These are phyloP conservation scores for Aspergillus novoparasiticus DNA, from an alignment of 2,329 filamentous ascomycete species.

Conservation along the genomic window DNA sequence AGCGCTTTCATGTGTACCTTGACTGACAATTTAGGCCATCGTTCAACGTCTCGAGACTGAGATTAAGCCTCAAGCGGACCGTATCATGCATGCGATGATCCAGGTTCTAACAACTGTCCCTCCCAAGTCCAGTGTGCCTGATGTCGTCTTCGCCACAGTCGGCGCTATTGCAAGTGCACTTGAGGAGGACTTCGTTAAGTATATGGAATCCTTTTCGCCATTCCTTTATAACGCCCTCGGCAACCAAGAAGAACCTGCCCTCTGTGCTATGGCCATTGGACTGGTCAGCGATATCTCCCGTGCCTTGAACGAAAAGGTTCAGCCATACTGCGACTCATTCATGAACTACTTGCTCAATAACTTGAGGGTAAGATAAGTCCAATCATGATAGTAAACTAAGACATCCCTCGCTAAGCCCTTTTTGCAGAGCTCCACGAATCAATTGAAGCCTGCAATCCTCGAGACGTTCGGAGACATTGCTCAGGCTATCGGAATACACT, in stretches of 20 bases:
- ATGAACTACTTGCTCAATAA: slow-evolving; percentile 98
- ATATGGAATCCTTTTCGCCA: slow-evolving; percentile 93
- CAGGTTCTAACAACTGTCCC: slow-evolving; percentile 76
- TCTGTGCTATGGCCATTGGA: slow-evolving; percentile 97
- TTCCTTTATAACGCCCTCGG: slow-evolving; percentile 92
- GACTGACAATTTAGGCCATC: slow-evolving; percentile 60
- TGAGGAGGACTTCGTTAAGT: slow-evolving; percentile 91
- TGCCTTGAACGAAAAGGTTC: slow-evolving; percentile 83
- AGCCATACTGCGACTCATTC: slow-evolving; percentile 94
- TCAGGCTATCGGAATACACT: slow-evolving; percentile 85
- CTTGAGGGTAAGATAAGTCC: slow-evolving; percentile 62
- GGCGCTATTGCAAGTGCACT: slow-evolving; percentile 89
- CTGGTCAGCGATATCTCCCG: slow-evolving; percentile 95
- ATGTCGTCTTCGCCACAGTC: slow-evolving; percentile 89
- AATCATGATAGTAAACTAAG: slow-evolving; percentile 15
- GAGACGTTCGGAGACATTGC: slow-evolving; percentile 99
- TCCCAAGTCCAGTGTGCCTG: slow-evolving; percentile 88
- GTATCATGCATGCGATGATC: slow-evolving; percentile 88
- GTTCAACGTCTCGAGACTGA: slow-evolving; percentile 89
- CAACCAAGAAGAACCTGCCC: slow-evolving; percentile 91
- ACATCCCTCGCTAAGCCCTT: slow-evolving; percentile 34
- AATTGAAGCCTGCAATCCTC: slow-evolving; percentile 96
- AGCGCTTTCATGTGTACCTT: neutral
- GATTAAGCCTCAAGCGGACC: slow-evolving; percentile 84
- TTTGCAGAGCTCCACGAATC: slow-evolving; percentile 76